These are phyloP conservation scores for Aspergillus funiculosus DNA, from an alignment of 495 filamentous ascomycete genomes.

Conservation along the genomic window DNA sequence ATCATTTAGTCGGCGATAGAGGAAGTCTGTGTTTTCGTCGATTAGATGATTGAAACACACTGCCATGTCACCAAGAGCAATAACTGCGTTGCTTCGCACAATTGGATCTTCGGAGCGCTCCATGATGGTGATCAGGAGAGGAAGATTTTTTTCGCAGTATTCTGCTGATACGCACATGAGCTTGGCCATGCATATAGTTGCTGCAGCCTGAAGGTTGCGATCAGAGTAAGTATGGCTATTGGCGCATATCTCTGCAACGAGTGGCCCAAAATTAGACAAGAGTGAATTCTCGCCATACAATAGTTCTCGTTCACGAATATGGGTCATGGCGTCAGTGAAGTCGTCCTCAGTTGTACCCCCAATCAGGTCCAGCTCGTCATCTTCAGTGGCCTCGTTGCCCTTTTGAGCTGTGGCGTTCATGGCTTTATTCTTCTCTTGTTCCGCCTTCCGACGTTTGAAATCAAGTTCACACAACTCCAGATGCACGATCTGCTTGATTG, in stretches of 20 bases:
- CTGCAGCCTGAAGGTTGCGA: conserved; percentile 81
- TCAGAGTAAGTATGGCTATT: conserved; percentile 89
- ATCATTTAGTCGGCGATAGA: conserved; percentile 90
- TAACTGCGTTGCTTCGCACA: conserved; percentile 90
- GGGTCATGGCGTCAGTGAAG: conserved; percentile 92
- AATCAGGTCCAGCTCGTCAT: conserved; percentile 89
- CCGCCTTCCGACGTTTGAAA: conserved; percentile 93
- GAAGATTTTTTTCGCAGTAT: conserved; percentile 91
- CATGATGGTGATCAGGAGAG: conserved; percentile 95
- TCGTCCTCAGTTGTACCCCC: conserved; percentile 97
- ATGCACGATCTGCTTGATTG: conserved; percentile 99
- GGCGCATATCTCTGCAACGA: conserved; percentile 87
- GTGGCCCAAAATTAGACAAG: conserved; percentile 79
- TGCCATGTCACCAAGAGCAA: conserved; percentile 96
- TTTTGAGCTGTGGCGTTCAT: conserved; percentile 42
- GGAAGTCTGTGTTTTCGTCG: conserved; percentile 97
- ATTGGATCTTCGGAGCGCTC: conserved; percentile 86
- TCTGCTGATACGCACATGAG: conserved; percentile 94
- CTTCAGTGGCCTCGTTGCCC: conserved; percentile 44
- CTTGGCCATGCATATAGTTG: conserved; percentile 95
- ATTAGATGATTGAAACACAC: conserved; percentile 99
- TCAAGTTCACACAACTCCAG: conserved; percentile 95
- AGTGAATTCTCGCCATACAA: conserved; percentile 82
- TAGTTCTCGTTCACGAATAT: conserved; percentile 90
- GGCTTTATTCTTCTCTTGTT: conserved; percentile 79